Percentiles rank a stretch among this genome's conserved stretches.
Evolutionary conservation across 2,329 filamentous ascomycete species (phyloP).

Genomic region (Epichloe gansuensis): DNA sequence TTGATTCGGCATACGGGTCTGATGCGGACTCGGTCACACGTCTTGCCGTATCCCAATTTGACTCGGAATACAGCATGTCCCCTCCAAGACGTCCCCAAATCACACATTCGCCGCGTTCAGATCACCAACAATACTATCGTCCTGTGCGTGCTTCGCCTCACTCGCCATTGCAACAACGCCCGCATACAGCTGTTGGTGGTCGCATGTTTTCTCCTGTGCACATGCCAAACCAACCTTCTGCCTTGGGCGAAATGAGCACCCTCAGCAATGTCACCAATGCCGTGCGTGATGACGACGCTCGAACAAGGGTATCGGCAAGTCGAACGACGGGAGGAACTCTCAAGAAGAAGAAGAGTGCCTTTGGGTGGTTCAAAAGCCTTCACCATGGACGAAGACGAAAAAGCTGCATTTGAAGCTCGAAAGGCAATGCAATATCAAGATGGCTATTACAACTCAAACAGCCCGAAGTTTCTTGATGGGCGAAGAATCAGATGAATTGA

Average conservation of each 20-base stretch:
- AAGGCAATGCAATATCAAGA: constrained; percentile 33
- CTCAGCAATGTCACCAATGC: constrained; percentile 42
- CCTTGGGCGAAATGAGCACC: constrained; percentile 43
- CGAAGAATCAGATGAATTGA: constrained; percentile 27
- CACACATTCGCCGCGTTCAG: constrained; percentile 22
- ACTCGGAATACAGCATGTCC: constrained; percentile 19
- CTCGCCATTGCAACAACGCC: constrained; percentile 49
- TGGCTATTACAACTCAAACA: constrained; percentile 37
- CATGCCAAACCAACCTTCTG: constrained; percentile 37
- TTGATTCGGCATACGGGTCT: constrained; percentile 38
- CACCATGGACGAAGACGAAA: constrained; percentile 51
- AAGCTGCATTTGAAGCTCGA: constrained; percentile 44
- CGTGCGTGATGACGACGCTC: constrained; percentile 26
- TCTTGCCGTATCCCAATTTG: constrained; percentile 20
- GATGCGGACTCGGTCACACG: constrained; percentile 30
- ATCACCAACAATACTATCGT: constrained; percentile 41
- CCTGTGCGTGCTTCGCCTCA: constrained; percentile 52
- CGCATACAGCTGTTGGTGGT: constrained; percentile 35
- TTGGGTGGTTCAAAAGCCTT: constrained; percentile 60
- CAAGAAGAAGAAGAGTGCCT: constrained; percentile 56
- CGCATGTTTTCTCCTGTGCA: constrained; percentile 26
- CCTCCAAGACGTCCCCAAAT: constrained; percentile 13
- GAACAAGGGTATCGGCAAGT: constrained; percentile 15
- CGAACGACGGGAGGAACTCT: constrained; percentile 28
- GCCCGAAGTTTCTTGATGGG: constrained; percentile 44